Base-by-base conservation (phyloP, 139 green algal genomes). In the Ettlia oleoabundans region DNA sequence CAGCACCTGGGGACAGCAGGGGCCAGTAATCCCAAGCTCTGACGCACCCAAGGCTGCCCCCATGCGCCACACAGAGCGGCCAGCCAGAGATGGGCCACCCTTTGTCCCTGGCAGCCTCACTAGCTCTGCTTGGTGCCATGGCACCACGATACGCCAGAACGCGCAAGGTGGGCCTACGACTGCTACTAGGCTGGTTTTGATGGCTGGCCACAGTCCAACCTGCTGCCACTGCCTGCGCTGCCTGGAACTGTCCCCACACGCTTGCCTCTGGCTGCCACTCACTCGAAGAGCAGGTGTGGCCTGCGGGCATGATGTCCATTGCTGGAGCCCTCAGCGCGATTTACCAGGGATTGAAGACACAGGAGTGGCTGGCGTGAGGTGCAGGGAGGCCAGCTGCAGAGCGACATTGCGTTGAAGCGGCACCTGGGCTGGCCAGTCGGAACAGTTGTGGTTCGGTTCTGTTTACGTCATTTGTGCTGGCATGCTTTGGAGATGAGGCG, bases 331-430 rank as follows among this genome's bases (percentile, higher is more conserved):
- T 71, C 6, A 81, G 52, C 24, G 37, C 38, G 26, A 37, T 43
- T 24, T 85, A 81, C 81, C 65, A 85, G 35, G 81, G 67, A 22
- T 35, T 51, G 52, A 81, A 85, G 64, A 72, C 73, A 28, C 53
- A n/a, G 35, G 81, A 85, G 71, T 84, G 79, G 79, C 66, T 79
- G 37, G 19, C 32, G 18, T 79, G 69, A 69, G 68, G 9, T 18
- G 1, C 6, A 7, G 13, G 8, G 4, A 71, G 10, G n/a, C n/a
- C 18, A 47, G 7, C 28, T 32, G 6, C 6, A 6, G 9, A 7
- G 26, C 5, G 32, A 4, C 10, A 28, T 47, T 19, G n/a, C 37
- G 9, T 53, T 9, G 66, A 13, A 22, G 2, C 15, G 47, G 10
- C 47, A 58, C 47, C 10, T 58, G 47, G 13, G 15, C n/a, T 58